These are phyloP conservation scores for Colletotrichum limetticola DNA, from an alignment of 2,329 filamentous ascomycete genomes.

Conservation along the genomic window DNA sequence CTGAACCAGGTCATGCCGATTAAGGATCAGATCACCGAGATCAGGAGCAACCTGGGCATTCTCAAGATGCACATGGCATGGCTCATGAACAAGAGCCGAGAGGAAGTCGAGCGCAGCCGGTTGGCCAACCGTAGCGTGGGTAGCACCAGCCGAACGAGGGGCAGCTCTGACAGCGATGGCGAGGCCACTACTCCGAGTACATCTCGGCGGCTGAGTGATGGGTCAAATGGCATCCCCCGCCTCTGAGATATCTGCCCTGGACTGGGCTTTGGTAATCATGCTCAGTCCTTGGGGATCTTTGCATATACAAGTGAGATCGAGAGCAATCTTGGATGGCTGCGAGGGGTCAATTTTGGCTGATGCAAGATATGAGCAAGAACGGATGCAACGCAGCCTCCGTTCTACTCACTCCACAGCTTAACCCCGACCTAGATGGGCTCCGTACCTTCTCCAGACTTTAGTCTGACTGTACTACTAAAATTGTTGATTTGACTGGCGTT, in stretches of 20 bases:
- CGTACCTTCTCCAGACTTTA: not conserved
- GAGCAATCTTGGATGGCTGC: not conserved
- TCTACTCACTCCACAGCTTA: not conserved
- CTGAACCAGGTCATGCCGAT: slow-evolving; percentile 71
- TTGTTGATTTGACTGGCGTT: slow-evolving; percentile 11
- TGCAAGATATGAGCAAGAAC: not conserved
- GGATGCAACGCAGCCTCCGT: not conserved
- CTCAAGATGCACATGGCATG: slow-evolving; percentile 69
- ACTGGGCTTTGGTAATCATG: not conserved
- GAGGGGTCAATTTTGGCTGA: not conserved
- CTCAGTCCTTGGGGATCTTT: not conserved
- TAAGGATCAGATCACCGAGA: slow-evolving; percentile 71
- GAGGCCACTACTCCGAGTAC: slow-evolving; percentile 34
- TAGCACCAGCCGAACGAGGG: slow-evolving; percentile 40
- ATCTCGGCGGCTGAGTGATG: slow-evolving; percentile 43
- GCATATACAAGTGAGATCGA: not conserved
- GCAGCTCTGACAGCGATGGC: slow-evolving; percentile 39
- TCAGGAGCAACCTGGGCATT: slow-evolving; percentile 66
- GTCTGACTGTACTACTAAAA: slow-evolving; percentile 1
- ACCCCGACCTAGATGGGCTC: not conserved
- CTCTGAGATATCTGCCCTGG: slow-evolving; percentile 37
- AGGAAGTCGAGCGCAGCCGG: slow-evolving; percentile 51
- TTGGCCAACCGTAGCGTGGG: slow-evolving; percentile 38
- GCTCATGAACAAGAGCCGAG: slow-evolving; percentile 64
- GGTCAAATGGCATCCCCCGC: slow-evolving; percentile 47